Base-by-base conservation (phyloP, 306 rosid species). In the Leucaena leucocephala region DNA sequence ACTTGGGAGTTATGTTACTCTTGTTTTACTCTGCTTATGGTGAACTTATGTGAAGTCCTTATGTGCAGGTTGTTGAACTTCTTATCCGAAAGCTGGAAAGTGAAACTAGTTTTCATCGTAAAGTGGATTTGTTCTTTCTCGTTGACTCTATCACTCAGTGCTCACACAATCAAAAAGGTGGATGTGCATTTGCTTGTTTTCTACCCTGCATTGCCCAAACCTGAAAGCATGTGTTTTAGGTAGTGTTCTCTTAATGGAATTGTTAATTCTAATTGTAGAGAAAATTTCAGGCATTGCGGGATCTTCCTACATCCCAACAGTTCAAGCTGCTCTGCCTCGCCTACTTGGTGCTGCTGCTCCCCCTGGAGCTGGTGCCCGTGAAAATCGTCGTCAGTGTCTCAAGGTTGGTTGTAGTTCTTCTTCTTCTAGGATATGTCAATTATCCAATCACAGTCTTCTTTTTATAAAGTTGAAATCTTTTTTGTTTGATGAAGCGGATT, bases 291-390 rank as follows among this genome's bases (percentile, higher is more conserved):
- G 98, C 81, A 91, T 93, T 86, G 99, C 94, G 2, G 99, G 98
- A 86, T 98, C 98, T 64, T 93, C 99, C 22, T 96, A 96, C 85
- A 85, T 96, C 49, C 99, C 99, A 19, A 88, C 82, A 4, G 94
- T 96, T 89, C 99, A 96, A 88, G 91, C 98, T 72, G 99, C 99
- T 2, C 86, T 96, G 91, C 93, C 98, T 55, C 99, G 99, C 49
- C 93, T 96, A 83, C 89, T 96, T 61, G 97, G 98, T 79, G 98
- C 96, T 88, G 98, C 98, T 74, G 99, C 98, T 52, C 99, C 99
- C 49, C 73, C 98, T 52, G 98, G 98, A 76, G 77, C 94, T 71
- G 84, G 83, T 87, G 96, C 98, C 38, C 94, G 97, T 65, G 99
- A 96, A 85, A 96, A 96, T 86, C 99, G 99, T 48, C 98, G 98